These are phyloP conservation scores for Danielia reshetovae DNA, from an alignment of 805 yeast genomes.

Conservation along the genomic window DNA sequence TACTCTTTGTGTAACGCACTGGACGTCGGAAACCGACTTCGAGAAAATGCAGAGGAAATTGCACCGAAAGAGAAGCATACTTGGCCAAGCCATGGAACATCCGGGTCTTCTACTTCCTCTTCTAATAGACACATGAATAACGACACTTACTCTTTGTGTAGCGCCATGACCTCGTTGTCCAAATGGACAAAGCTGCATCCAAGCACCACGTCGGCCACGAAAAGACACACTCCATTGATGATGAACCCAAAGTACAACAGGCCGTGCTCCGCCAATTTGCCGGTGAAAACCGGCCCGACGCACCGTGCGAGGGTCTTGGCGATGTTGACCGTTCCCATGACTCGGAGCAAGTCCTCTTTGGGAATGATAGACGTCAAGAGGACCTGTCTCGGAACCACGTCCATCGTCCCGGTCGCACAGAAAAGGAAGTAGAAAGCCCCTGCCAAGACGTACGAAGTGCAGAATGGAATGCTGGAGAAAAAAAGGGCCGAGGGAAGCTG, in stretches of 20 bases:
- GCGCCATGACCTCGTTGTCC: constrained; percentile 29
- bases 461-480: constrained; percentile 39
- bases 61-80: constrained; percentile 16
- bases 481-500: constrained; percentile 77
- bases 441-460: constrained; percentile 38
- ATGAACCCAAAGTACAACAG: constrained; percentile 47
- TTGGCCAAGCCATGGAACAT: constrained; percentile 12
- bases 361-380: constrained; percentile 65
- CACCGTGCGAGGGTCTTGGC: constrained; percentile 84
- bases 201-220: constrained; percentile 45
- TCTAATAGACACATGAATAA: constrained; percentile 3
- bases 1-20: no score
- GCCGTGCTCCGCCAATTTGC: constrained; percentile 56
- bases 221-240: constrained; percentile 48
- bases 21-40: constrained; percentile 24
- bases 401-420: constrained; percentile 68
- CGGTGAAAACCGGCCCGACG: constrained; percentile 78
- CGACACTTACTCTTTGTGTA: constrained; percentile 2
- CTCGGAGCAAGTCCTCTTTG: constrained; percentile 62
- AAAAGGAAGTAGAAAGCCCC: constrained; percentile 46
- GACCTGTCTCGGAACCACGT: constrained; percentile 87
- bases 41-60: constrained; percentile 20
- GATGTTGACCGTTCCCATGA: constrained; percentile 82
- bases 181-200: constrained; percentile 39
- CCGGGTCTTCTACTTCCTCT: constrained; percentile 15